Evolutionary conservation across 306 rosid genomes (phyloP), one percentile per base, ranked within the genome.

Genomic region (Sicyos baderoa): DNA sequence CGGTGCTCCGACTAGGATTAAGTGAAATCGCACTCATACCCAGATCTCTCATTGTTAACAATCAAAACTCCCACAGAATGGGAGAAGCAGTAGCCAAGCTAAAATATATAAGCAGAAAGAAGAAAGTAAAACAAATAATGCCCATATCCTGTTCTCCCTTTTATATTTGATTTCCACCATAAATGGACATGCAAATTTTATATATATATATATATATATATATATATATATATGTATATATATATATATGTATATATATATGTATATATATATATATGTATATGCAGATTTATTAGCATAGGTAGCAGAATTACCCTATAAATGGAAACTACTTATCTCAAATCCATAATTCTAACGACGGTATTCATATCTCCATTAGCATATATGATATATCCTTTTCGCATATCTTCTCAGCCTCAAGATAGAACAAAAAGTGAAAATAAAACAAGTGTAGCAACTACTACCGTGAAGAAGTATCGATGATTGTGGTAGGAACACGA

Each of bases 381-480:
- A 68, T 29, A 29, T 8, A 64, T 74, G 7, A 68, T 29, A 29
- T 8, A 64, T 74, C 55, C 40, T 52, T 25, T 13, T n/a, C 42
- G 51, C 23, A 40, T n/a, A 37, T 22, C 35, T 22, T 22, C 54
- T 22, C 60, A 21, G 45, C 56, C 25, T 37, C 53, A 14, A 44
- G 54, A 67, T 21, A 50, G 64, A 56, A 44, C 27, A 0, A 58
- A 37, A 22, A 51, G 8, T 7, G 45, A 51, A 51, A 61, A 37
- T 5, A 37, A 35, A 61, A 35, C 22, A 23, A 71, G 7, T 9
- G 77, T 10, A 2, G 57, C 9, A 21, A 4, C 53, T 0, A 32
- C 57, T 77, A 94, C 99, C 90, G 90, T 22, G 99, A 94, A 10
- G 99, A 86, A 53, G 99, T 88, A 69, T 94, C 99, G 53, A 94